Conservation (phyloP, 805 yeast species). For the Priceomyces melissophilus region DNA sequence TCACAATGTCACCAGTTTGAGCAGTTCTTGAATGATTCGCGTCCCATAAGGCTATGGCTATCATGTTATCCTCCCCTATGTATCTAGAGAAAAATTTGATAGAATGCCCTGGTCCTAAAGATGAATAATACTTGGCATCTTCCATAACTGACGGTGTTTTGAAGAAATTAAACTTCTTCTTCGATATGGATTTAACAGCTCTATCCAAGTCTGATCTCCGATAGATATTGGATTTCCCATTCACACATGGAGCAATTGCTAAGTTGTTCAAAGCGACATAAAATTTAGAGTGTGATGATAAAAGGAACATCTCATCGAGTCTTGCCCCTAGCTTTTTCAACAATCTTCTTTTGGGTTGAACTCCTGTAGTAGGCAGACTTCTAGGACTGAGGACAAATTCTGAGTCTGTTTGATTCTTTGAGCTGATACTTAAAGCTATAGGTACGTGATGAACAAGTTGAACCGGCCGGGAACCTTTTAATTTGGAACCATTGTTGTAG, state of each 20-base stretch:
- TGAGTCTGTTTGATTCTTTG: slow-evolving; percentile 17
- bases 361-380: slow-evolving; percentile 1
- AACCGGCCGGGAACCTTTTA: slow-evolving; percentile 38
- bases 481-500: slow-evolving; percentile 46
- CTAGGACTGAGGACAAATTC: slow-evolving; percentile 19
- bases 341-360: slow-evolving; percentile 9
- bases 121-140: slow-evolving; percentile 26
- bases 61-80: slow-evolving; percentile 93
- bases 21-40: slow-evolving; percentile 64
- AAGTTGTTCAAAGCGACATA: slow-evolving; percentile 73
- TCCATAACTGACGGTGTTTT: slow-evolving; percentile 22
- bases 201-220: slow-evolving; percentile 60
- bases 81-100: slow-evolving; percentile 70
- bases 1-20: slow-evolving; percentile 71
- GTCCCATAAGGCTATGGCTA: slow-evolving; percentile 81
- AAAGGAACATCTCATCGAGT: slow-evolving; percentile 80
- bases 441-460: slow-evolving; percentile 83
- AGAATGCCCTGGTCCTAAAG: slow-evolving; percentile 44
- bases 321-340: slow-evolving; percentile 51
- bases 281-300: slow-evolving; percentile 82
- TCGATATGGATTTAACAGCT: slow-evolving; percentile 46
- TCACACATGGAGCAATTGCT: slow-evolving; percentile 82
- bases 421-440: slow-evolving; percentile 47
- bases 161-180: slow-evolving; percentile 26
- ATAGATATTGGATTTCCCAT: slow-evolving; percentile 83